Evolutionary conservation across 441 rosid genomes (phyloP).

Genomic region (Erysimum cheiri): DNA sequence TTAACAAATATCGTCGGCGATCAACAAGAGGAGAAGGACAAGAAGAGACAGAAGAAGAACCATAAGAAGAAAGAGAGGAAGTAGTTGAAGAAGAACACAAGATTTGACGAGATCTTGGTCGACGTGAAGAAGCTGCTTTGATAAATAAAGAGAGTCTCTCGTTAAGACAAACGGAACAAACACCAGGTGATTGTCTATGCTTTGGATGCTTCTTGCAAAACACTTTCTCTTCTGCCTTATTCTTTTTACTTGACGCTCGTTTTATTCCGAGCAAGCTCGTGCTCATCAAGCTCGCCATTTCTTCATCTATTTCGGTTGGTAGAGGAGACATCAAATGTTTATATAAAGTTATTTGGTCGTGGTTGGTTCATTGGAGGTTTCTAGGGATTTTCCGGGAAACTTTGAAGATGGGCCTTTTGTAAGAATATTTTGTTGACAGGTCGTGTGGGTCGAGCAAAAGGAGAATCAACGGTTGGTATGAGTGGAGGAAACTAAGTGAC

Average conservation of each 20-base stretch:
- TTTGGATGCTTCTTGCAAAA: constrained; percentile 45
- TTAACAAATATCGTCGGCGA: constrained; percentile 15
- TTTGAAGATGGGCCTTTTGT: constrained; percentile 38
- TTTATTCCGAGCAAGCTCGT: constrained; percentile 41
- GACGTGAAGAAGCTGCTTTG: constrained; percentile 31
- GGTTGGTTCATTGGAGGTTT: constrained; percentile 42
- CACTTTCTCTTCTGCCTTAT: constrained; percentile 25
- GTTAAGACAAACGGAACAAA: constrained; percentile 44
- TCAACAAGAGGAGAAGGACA: constrained; percentile 43
- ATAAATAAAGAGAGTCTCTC: constrained; percentile 40
- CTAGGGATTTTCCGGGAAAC: constrained; percentile 45
- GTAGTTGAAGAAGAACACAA: constrained; percentile 37
- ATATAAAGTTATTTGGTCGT: constrained; percentile 38
- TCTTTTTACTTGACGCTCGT: constrained; percentile 31
- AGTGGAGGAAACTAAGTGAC: background rate
- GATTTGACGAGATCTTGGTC: constrained; percentile 25
- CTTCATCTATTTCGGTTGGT: constrained; percentile 32
- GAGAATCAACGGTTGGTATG: constrained; percentile 34
- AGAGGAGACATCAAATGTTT: constrained; percentile 27
- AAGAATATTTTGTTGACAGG: constrained; percentile 39
- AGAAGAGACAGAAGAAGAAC: constrained; percentile 43
- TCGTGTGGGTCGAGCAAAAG: constrained; percentile 41
- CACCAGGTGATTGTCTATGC: constrained; percentile 47
- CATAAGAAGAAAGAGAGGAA: constrained; percentile 32
- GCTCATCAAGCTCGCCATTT: constrained; percentile 42